Conservation (phyloP, 1,139 yeast species). For the Lodderomyces pseudojiufengensis region DNA sequence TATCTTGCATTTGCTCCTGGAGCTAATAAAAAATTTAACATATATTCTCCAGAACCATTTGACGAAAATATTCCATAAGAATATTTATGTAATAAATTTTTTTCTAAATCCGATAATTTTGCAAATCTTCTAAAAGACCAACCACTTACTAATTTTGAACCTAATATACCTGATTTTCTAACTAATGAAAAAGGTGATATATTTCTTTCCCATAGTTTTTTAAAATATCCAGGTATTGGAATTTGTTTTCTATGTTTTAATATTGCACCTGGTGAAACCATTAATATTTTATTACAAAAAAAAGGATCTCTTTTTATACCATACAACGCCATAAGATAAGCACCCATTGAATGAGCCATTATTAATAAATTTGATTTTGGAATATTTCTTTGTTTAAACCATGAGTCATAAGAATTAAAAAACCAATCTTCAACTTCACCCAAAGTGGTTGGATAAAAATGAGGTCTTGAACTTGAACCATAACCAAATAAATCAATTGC, state of each 20-base stretch:
- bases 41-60: constrained; percentile 73
- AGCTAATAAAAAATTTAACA: constrained; percentile 61
- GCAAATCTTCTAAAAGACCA: constrained; percentile 71
- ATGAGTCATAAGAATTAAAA: constrained; percentile 45
- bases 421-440: constrained; percentile 49
- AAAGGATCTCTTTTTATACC: constrained; percentile 40
- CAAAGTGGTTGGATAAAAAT: constrained; percentile 27
- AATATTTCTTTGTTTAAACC: constrained; percentile 37
- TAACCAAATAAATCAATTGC: constrained; percentile 73
- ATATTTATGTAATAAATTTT: constrained; percentile 53
- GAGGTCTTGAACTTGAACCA: constrained; percentile 69
- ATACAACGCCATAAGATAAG: constrained; percentile 49
- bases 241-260: constrained; percentile 41
- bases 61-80: constrained; percentile 69
- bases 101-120: constrained; percentile 38
- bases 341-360: constrained; percentile 65
- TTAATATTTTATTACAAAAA: constrained; percentile 44
- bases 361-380: constrained; percentile 36
- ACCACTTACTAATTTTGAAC: constrained; percentile 71
- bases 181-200: constrained; percentile 69
- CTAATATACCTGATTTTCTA: constrained; percentile 60
- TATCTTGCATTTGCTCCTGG: constrained; percentile 74
- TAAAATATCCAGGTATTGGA: constrained; percentile 60
- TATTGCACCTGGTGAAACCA: constrained; percentile 68
- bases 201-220: constrained; percentile 63